Conservation (phyloP, 371 early-diverging fungal genomes). For the Apophysomyces variabilis region DNA sequence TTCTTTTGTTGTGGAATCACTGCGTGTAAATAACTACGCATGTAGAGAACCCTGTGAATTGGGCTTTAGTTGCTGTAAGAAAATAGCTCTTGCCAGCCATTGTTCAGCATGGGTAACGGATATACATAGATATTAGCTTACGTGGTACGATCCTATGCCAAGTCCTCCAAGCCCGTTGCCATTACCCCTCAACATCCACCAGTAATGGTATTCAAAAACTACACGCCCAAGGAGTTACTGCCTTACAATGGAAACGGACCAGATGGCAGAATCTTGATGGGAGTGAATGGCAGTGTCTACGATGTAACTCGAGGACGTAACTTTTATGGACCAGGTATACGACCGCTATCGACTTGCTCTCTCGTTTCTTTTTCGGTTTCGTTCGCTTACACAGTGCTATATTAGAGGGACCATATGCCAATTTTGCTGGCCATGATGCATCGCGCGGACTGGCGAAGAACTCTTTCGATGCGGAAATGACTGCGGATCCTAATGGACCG, state of each 20-base stretch:
- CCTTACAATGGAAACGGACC: slow-evolving; percentile 63
- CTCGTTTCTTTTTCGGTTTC: not conserved
- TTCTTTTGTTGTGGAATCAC: not conserved
- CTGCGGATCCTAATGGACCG: slow-evolving; percentile 71
- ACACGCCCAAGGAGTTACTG: slow-evolving; percentile 70
- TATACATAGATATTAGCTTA: slow-evolving; percentile 35
- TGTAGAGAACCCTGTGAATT: slow-evolving; percentile 60
- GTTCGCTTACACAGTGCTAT: not conserved
- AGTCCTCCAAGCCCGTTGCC: slow-evolving; percentile 29
- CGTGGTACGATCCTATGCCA: slow-evolving; percentile 35
- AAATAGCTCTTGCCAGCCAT: slow-evolving; percentile 23
- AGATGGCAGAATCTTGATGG: slow-evolving; percentile 72
- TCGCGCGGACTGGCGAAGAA: slow-evolving; percentile 88
- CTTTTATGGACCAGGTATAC: slow-evolving; percentile 90
- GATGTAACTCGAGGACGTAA: slow-evolving; percentile 86
- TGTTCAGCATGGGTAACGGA: slow-evolving; percentile 15
- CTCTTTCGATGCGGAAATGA: slow-evolving; percentile 85
- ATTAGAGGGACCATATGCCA: slow-evolving; percentile 85
- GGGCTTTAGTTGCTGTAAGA: slow-evolving; percentile 56
- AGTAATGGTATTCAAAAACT: slow-evolving; percentile 65
- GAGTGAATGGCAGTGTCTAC: slow-evolving; percentile 83
- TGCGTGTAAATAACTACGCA: not conserved
- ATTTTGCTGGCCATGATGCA: slow-evolving; percentile 89
- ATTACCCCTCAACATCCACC: slow-evolving; percentile 52
- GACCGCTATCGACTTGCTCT: not conserved